Evolutionary conservation across 2,329 filamentous ascomycete species (phyloP).

Genomic region (Pestalotiopsis sp.): DNA sequence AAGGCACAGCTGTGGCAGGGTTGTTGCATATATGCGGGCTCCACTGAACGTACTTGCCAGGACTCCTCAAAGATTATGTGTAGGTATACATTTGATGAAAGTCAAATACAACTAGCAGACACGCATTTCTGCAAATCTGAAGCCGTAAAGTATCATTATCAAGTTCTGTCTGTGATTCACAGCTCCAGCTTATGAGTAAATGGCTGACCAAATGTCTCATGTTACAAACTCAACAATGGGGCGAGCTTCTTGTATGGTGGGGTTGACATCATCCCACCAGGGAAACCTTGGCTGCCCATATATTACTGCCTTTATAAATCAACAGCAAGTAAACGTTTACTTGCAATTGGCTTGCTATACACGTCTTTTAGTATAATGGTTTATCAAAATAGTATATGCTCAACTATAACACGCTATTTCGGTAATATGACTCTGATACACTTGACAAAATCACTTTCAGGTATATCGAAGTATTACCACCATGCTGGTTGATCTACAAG

Average conservation of each 20-base stretch:
- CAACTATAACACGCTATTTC: too few species aligned
- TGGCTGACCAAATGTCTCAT: background rate
- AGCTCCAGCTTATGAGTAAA: too few species aligned
- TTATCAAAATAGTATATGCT: too few species aligned
- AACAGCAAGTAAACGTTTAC: too few species aligned
- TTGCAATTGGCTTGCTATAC: too few species aligned
- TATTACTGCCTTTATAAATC: background rate
- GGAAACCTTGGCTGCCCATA: background rate
- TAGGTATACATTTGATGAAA: background rate
- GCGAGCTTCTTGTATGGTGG: slow-evolving; percentile 1
- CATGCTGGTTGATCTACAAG: too few species aligned
- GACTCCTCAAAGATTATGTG: background rate
- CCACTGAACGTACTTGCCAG: background rate
- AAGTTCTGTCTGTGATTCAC: too few species aligned
- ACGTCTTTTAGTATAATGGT: too few species aligned
- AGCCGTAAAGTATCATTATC: too few species aligned
- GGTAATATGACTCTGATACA: too few species aligned
- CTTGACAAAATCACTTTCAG: too few species aligned
- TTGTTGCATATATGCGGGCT: background rate
- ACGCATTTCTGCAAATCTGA: background rate
- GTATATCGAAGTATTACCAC: too few species aligned
- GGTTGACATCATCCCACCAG: slow-evolving; percentile 17
- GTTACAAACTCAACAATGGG: background rate
- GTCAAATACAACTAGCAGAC: background rate
- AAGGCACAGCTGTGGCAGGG: background rate